Evolutionary conservation across 106 monocot genomes (phyloP).

Genomic region (Dendrobium officinale): DNA sequence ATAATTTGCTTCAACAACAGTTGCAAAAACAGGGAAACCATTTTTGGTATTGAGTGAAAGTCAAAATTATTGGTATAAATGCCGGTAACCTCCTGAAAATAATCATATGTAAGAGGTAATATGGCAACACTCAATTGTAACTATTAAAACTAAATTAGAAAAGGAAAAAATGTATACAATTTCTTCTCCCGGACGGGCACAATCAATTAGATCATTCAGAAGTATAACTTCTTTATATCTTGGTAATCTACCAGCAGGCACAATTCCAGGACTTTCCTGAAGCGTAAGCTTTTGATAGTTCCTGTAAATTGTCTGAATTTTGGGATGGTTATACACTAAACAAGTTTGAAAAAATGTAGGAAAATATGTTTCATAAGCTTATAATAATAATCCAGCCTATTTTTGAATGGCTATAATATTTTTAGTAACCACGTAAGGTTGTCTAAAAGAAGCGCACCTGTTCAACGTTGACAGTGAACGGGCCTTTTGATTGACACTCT

Average conservation of each 20-base stretch:
- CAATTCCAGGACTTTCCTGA: conserved; percentile 99
- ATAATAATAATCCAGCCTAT: neutral
- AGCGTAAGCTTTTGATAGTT: conserved; percentile 99
- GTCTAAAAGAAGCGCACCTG: conserved; percentile 39
- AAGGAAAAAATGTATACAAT: conserved; percentile 46
- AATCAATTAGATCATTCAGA: conserved; percentile 97
- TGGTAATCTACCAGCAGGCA: conserved; percentile 96
- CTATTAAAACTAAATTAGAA: neutral
- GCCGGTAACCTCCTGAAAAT: conserved; percentile 96
- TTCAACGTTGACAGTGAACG: conserved; percentile 91
- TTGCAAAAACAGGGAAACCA: conserved; percentile 97
- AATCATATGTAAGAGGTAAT: conserved; percentile 2
- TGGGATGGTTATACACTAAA: neutral
- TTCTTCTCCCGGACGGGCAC: conserved; percentile 99
- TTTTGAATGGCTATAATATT: no score
- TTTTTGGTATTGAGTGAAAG: conserved; percentile 97
- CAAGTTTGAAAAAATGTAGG: neutral
- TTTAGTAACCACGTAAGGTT: neutral
- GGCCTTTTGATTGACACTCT: conserved; percentile 98
- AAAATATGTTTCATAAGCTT: neutral
- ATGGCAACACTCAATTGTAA: neutral
- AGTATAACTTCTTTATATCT: conserved; percentile 99
- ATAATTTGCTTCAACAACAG: conserved; percentile 93
- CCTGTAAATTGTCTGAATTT: conserved; percentile 85
- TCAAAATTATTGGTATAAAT: conserved; percentile 99